phyloP scores from a whole-genome alignment of 2,329 filamentous ascomycete species.

The Plenodomus lindquistii region DNA sequence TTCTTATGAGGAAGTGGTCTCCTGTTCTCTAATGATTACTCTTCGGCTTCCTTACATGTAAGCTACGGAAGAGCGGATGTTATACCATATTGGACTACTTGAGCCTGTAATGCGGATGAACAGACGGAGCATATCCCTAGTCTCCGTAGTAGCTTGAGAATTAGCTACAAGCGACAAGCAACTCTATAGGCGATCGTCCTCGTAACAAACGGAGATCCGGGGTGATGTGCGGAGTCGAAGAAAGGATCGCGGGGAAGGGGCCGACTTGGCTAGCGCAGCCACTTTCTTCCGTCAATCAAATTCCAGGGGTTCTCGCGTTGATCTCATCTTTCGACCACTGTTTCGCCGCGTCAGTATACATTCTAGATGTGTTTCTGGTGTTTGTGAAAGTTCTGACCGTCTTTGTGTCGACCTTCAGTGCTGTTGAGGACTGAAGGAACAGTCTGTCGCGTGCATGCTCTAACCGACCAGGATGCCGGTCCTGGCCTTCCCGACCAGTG shows the following conservation, averaged over 20 bases:
- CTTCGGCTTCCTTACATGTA: no score
- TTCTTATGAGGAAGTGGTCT: no score
- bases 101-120: neutral
- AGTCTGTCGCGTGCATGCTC: neutral
- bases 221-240: conserved; percentile 18
- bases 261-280: conserved; percentile 20
- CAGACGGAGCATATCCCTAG: conserved; percentile 10
- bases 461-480: neutral
- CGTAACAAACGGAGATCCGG: conserved; percentile 13
- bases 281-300: conserved; percentile 36
- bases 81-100: neutral
- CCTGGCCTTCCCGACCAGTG: neutral
- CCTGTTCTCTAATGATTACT: no score
- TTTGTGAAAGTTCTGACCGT: neutral
- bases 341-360: neutral
- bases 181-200: neutral
- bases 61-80: neutral
- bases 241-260: conserved; percentile 10
- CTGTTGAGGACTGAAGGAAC: neutral
- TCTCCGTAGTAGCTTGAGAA: neutral
- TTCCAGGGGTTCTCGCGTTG: neutral
- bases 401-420: neutral
- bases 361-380: neutral
- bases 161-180: neutral
- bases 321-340: neutral